phyloP scores from a whole-genome alignment of 345 rosid genomes.

The Salix viminalis region DNA sequence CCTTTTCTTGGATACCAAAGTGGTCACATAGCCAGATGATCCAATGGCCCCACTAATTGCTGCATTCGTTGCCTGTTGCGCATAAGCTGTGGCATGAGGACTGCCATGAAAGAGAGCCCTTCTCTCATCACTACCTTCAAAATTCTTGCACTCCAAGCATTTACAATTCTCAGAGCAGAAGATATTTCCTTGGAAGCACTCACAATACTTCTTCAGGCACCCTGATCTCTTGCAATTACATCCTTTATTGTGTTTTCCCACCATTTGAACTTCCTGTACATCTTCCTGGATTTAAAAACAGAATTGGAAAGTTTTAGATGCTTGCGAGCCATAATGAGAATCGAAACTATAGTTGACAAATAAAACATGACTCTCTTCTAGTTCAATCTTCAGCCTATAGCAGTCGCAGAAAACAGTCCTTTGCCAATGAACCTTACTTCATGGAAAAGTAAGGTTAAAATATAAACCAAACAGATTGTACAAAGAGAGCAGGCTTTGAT shows the following conservation, averaged over 20 bases:
- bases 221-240: slow-evolving; percentile 88
- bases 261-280: slow-evolving; percentile 34
- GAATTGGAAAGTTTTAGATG: not conserved
- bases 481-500: not conserved
- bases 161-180: slow-evolving; percentile 81
- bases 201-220: slow-evolving; percentile 91
- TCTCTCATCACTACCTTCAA: slow-evolving; percentile 69
- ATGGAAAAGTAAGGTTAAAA: not conserved
- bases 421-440: not conserved
- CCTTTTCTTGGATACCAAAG: slow-evolving; percentile 47
- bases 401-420: not conserved
- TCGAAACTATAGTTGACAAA: not conserved
- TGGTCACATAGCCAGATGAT: slow-evolving; percentile 52
- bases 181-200: slow-evolving; percentile 79
- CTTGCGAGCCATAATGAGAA: not conserved
- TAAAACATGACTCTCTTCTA: not conserved
- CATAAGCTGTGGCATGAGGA: slow-evolving; percentile 35
- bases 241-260: slow-evolving; percentile 82
- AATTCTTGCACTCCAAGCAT: slow-evolving; percentile 82
- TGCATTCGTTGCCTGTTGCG: slow-evolving; percentile 68
- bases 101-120: slow-evolving; percentile 43
- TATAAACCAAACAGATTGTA: not conserved
- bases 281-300: slow-evolving; percentile 41
- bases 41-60: slow-evolving; percentile 59
- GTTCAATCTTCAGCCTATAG: not conserved